A percentile compares a stretch with the other conserved stretches of the same genome.
Conservation (phyloP, 768 basidiomycete genomes). For the Cubamyces lactineus region DNA sequence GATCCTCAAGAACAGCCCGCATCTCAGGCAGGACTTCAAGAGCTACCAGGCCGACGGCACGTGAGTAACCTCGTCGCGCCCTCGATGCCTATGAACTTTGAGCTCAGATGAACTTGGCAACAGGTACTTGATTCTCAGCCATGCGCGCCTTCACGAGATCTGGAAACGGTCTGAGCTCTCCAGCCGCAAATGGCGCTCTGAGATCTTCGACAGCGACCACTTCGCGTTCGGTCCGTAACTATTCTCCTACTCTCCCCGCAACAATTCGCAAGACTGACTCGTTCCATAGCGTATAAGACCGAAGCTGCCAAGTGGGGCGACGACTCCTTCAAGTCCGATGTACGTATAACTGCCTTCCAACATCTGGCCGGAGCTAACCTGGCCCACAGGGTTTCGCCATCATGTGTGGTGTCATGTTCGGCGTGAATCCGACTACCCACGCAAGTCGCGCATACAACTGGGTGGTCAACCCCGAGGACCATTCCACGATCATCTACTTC, state of each 20-base stretch:
- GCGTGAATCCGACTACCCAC: not conserved
- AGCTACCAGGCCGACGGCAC: not conserved
- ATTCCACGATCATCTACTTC: not conserved
- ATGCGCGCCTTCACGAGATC: not conserved
- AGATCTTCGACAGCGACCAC: not conserved
- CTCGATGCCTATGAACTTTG: not conserved
- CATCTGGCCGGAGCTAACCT: no score
- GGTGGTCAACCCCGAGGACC: not conserved
- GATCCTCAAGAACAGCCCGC: not conserved
- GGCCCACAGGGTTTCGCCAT: not conserved
- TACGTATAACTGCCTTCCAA: not conserved
- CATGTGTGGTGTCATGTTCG: not conserved
- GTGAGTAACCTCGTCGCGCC: not conserved
- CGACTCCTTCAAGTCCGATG: not conserved
- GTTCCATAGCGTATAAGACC: not conserved
- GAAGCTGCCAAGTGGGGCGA: not conserved
- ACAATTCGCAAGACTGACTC: not conserved
- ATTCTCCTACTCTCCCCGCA: not conserved
- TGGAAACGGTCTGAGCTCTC: not conserved
- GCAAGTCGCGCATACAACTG: not conserved
- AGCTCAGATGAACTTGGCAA: not conserved
- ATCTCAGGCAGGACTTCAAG: conserved; percentile 1
- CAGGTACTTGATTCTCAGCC: not conserved
- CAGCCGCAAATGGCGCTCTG: not conserved
- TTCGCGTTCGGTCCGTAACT: not conserved